Conservation (phyloP, 1,284 basidiomycete species). For the Pterulicium gracile region DNA sequence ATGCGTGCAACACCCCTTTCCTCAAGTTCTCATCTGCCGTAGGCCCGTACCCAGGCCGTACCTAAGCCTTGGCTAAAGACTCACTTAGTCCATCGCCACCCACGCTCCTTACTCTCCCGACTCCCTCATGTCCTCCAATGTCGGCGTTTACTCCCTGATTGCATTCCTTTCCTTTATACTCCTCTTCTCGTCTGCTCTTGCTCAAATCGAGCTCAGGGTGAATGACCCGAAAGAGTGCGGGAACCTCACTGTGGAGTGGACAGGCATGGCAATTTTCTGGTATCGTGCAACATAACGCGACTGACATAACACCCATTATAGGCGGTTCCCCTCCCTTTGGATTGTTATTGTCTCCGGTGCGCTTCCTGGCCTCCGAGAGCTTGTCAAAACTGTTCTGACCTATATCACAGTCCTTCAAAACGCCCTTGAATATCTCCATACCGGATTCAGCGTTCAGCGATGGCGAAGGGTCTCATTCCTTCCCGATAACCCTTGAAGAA, state of each 20-base stretch:
- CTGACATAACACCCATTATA: conserved; percentile 15
- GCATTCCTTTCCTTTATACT: conserved; percentile 10
- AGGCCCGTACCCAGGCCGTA: too few relatives aligned
- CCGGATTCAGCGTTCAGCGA: conserved; percentile 42
- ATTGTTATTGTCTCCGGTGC: conserved; percentile 47
- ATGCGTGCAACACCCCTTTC: neutral
- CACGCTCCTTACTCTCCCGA: too few relatives aligned
- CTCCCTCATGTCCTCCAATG: conserved; percentile 8
- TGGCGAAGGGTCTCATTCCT: conserved; percentile 42
- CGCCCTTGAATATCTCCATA: conserved; percentile 43
- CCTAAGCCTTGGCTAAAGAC: neutral
- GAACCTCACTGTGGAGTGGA: conserved; percentile 47
- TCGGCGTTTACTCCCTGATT: conserved; percentile 2
- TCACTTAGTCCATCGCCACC: neutral
- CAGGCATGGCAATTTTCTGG: conserved; percentile 31
- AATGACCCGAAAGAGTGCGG: conserved; percentile 48
- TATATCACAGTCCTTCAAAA: conserved; percentile 33
- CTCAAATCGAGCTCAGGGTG: conserved; percentile 46
- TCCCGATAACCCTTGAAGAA: conserved; percentile 31
- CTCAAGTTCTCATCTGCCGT: neutral
- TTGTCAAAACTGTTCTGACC: conserved; percentile 5
- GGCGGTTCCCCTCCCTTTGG: conserved; percentile 56
- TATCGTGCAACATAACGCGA: conserved; percentile 7
- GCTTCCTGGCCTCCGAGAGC: conserved; percentile 15
- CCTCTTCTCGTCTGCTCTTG: conserved; percentile 17